Evolutionary conservation across 2,329 filamentous ascomycete species (phyloP).

Genomic region (Sporothrix sp.): DNA sequence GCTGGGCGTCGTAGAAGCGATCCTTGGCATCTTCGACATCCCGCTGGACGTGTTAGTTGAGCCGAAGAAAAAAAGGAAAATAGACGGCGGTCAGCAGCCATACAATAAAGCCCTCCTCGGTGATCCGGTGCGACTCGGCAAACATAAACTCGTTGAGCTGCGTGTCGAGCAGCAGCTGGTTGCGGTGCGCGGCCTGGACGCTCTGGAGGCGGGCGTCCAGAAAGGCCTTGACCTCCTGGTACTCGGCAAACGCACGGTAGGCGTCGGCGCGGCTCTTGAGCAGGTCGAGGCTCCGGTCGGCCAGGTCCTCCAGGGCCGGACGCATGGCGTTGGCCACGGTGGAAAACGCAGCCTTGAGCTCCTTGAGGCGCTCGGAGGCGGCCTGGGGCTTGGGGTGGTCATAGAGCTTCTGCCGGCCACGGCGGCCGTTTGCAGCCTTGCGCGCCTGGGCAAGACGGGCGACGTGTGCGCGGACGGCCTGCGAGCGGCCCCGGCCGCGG

Average conservation of each 20-base stretch:
- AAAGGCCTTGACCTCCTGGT: constrained; percentile 39
- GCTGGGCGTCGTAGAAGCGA: constrained; percentile 36
- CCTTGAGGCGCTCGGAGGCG: constrained; percentile 53
- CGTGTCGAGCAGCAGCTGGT: constrained; percentile 19
- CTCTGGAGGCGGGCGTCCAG: constrained; percentile 37
- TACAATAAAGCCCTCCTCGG: constrained; percentile 15
- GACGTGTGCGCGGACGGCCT: constrained; percentile 19
- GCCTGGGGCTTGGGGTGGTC: constrained; percentile 45
- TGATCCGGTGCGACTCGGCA: constrained; percentile 9
- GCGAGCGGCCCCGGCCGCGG: constrained; percentile 29
- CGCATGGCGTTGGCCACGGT: constrained; percentile 53
- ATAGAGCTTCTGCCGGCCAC: constrained; percentile 48
- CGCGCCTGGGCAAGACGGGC: constrained; percentile 23
- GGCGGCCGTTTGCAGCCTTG: constrained; percentile 31
- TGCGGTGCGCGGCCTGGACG: constrained; percentile 17
- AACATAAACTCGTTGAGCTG: constrained; percentile 11
- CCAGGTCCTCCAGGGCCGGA: constrained; percentile 55
- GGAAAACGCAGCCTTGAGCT: constrained; percentile 57
- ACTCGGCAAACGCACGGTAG: constrained; percentile 45
- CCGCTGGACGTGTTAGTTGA: constrained; percentile 13
- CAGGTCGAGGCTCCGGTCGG: constrained; percentile 48
- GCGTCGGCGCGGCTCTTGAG: constrained; percentile 44
- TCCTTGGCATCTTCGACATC: constrained; percentile 28
- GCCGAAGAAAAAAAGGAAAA: not conserved
- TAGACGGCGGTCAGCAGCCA: not conserved